Evolutionary conservation across 768 basidiomycete genomes (phyloP).

Genomic region (Psilocybe subaeruginosa): DNA sequence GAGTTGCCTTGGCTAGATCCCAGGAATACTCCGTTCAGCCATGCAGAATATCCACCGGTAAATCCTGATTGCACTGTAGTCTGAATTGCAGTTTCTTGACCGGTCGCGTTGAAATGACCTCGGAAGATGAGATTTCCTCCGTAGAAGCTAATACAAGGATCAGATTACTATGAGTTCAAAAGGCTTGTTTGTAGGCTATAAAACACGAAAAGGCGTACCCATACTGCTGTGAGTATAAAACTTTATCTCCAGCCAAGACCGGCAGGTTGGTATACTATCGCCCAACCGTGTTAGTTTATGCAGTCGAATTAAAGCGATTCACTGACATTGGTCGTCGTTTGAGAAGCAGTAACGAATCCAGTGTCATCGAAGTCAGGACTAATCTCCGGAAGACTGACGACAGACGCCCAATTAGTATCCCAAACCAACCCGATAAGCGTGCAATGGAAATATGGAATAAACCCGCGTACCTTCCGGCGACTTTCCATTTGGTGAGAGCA

Average conservation of each 20-base stretch:
- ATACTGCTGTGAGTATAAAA: constrained; percentile 57
- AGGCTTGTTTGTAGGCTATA: too few relatives aligned
- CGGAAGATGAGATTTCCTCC: constrained; percentile 56
- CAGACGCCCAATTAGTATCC: background rate
- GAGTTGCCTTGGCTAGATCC: constrained; percentile 49
- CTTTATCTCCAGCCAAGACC: constrained; percentile 41
- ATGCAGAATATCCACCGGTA: constrained; percentile 56
- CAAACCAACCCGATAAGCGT: background rate
- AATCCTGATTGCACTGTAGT: constrained; percentile 52
- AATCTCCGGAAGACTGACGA: constrained; percentile 52
- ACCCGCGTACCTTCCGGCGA: constrained; percentile 40
- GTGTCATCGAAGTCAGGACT: constrained; percentile 50
- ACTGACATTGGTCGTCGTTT: constrained; percentile 48
- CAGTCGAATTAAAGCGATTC: background rate
- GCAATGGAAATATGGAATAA: background rate
- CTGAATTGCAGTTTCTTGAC: constrained; percentile 47
- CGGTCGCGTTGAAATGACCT: constrained; percentile 54
- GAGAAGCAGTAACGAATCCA: constrained; percentile 42
- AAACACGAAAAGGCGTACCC: constrained; percentile 32
- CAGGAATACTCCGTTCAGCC: constrained; percentile 50
- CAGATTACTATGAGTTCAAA: background rate
- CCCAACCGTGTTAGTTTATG: too few relatives aligned
- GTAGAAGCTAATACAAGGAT: constrained; percentile 40
- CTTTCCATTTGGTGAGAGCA: constrained; percentile 45
- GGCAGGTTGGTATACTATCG: constrained; percentile 52